Evolutionary conservation across 2,329 filamentous ascomycete genomes (phyloP).

Genomic region (Nigrospora osmanthi): DNA sequence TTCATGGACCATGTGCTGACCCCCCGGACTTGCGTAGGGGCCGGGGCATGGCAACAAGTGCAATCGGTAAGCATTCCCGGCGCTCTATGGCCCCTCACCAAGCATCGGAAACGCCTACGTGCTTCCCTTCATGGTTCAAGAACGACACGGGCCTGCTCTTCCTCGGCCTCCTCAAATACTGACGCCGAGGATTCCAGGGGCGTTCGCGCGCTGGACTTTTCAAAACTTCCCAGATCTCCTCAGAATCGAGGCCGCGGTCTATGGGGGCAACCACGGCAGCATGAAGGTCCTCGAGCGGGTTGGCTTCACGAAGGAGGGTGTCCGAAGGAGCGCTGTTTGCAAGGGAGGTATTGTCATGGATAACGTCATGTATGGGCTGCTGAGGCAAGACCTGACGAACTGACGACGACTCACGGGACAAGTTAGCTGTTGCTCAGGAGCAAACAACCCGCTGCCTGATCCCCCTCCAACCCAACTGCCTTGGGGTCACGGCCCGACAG

Average conservation of each 20-base stretch:
- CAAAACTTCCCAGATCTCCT: slow-evolving; percentile 28
- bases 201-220: slow-evolving; percentile 36
- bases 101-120: too few species aligned
- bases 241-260: slow-evolving; percentile 32
- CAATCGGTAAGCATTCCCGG: slow-evolving; percentile 7
- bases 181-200: slow-evolving; percentile 5
- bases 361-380: slow-evolving; percentile 26
- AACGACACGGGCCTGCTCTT: too few species aligned
- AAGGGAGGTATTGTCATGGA: slow-evolving; percentile 34
- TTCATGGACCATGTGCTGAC: too few species aligned
- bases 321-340: slow-evolving; percentile 27
- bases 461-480: too few species aligned
- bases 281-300: slow-evolving; percentile 30
- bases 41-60: slow-evolving; percentile 34
- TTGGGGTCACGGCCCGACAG: too few species aligned
- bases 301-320: slow-evolving; percentile 36
- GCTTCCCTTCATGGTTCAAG: too few species aligned
- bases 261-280: slow-evolving; percentile 31
- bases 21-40: slow-evolving; percentile 13
- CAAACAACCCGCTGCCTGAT: too few species aligned
- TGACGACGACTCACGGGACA: not conserved
- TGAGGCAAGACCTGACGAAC: slow-evolving; percentile 23
- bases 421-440: not conserved
- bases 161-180: too few species aligned
- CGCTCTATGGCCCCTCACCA: too few species aligned